Percentiles rank a stretch among this genome's conserved stretches.
phyloP scores from a whole-genome alignment of 768 basidiomycete genomes.

The Tulasnella sp. region DNA sequence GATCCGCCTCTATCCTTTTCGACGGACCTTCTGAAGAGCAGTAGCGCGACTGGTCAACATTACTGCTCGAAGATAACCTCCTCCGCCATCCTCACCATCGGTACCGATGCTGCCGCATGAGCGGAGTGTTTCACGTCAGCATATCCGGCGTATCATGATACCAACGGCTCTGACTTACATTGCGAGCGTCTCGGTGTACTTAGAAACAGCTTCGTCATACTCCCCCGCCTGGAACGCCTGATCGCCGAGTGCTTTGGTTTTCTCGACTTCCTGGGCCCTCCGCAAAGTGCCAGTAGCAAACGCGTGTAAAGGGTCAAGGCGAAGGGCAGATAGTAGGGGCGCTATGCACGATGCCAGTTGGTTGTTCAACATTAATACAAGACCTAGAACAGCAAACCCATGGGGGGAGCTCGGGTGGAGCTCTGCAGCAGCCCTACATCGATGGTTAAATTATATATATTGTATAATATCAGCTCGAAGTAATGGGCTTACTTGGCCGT shows the following conservation, averaged over 20 bases:
- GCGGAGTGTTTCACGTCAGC: constrained; percentile 17
- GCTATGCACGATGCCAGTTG: constrained; percentile 62
- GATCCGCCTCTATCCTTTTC: background rate
- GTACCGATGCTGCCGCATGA: constrained; percentile 50
- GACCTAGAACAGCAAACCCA: constrained; percentile 62
- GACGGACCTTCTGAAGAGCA: constrained; percentile 56
- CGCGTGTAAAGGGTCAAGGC: constrained; percentile 68
- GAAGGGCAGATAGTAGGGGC: constrained; percentile 60
- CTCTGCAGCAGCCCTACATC: constrained; percentile 59
- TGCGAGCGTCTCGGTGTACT: constrained; percentile 56
- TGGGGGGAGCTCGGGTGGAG: constrained; percentile 66
- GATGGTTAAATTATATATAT: too few species aligned
- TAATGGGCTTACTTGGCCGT: background rate
- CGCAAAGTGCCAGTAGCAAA: constrained; percentile 60
- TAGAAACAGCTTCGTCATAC: constrained; percentile 50
- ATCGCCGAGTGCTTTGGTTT: constrained; percentile 79
- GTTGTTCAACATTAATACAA: constrained; percentile 65
- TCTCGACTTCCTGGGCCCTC: constrained; percentile 70
- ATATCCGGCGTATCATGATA: constrained; percentile 34
- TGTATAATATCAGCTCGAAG: too few species aligned
- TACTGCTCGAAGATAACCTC: constrained; percentile 71
- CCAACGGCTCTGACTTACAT: too few species aligned
- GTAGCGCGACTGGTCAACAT: constrained; percentile 78
- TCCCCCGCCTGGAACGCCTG: constrained; percentile 53
- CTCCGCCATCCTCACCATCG: constrained; percentile 60